phyloP scores from a whole-genome alignment of 768 basidiomycete genomes.

The Sporobolomyces pararoseus region DNA sequence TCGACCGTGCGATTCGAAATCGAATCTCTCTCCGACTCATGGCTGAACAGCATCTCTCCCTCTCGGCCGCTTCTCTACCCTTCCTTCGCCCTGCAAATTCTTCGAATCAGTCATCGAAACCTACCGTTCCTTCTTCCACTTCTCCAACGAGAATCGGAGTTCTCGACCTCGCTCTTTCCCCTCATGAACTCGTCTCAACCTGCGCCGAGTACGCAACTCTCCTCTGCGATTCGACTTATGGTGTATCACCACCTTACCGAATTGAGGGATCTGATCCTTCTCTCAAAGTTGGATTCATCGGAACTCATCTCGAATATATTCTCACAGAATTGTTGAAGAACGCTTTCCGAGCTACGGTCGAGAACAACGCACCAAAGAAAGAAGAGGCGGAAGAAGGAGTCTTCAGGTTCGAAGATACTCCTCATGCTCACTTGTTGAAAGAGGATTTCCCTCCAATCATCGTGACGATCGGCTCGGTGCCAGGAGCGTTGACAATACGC shows the following conservation, averaged over 20 bases:
- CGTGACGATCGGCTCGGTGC: conserved; percentile 35
- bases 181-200: conserved; percentile 67
- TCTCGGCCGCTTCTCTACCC: conserved; percentile 58
- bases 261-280: conserved; percentile 66
- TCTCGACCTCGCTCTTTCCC: conserved; percentile 69
- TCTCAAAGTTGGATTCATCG: conserved; percentile 64
- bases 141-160: conserved; percentile 57
- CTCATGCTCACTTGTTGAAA: conserved; percentile 66
- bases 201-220: conserved; percentile 80
- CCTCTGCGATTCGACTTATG: conserved; percentile 78
- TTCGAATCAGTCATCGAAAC: conserved; percentile 52
- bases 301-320: conserved; percentile 86
- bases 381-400: conserved; percentile 43
- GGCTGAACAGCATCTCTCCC: conserved; percentile 70
- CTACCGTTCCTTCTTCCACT: background rate
- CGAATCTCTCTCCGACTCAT: conserved; percentile 75
- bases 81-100: conserved; percentile 61
- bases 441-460: conserved; percentile 43
- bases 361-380: conserved; percentile 56
- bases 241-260: conserved; percentile 62
- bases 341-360: conserved; percentile 81
- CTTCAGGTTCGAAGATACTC: conserved; percentile 47
- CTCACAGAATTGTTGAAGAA: conserved; percentile 88
- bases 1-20: conserved; percentile 78
- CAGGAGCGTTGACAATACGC: conserved; percentile 66